Base-by-base conservation (phyloP, 345 rosid species). In the Gynandropsis gynandra region DNA sequence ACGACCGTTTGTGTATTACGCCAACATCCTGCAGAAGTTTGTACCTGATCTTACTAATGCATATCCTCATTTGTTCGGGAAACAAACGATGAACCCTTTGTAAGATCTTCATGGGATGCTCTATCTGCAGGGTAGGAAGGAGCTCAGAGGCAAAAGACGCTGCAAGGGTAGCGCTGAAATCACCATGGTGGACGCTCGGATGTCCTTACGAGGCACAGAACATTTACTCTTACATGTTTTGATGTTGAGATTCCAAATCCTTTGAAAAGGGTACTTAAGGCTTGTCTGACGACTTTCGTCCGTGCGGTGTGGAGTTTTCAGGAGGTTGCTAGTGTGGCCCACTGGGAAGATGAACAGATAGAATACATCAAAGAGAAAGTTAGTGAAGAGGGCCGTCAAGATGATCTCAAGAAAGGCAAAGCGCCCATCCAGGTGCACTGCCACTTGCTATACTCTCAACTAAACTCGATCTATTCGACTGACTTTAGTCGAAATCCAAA, bases 101-200 rank as follows among this genome's bases (percentile, higher is more conserved):
- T 33, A 37, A 38, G 39, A 39, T 11, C 36, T 14, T 55, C 13
- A 31, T 16, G 16, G 58, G 34, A 59, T 59, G 32, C 27, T 11
- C 20, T 64, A 10, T 56, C 41, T 68, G 46, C 56, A 89, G 95
- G 67, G 86, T 81, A 18, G 86, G 88, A 53, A 76, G 80, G 34
- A 56, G 45, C 31, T 69, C 83, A 8, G 97, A 89, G 66, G 95
- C 93, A 49, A 85, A 89, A 74, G 94, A 85, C 37, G 75, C 97
- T 4, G 93, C 95, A 17, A 81, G 97, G 76, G 84, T 76, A 38
- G 84, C 89, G 58, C 57, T 89, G 48, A 85, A 76, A 72, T 83
- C 87, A 41, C 95, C 95, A 35, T 89, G 93, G 95, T 89, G 93
- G 95, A 89, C 89, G 7, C 64, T 86, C 66, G 94, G 95, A 50